phyloP scores from a whole-genome alignment of 176 grass and related monocot species.

The Triticum turgidum region DNA sequence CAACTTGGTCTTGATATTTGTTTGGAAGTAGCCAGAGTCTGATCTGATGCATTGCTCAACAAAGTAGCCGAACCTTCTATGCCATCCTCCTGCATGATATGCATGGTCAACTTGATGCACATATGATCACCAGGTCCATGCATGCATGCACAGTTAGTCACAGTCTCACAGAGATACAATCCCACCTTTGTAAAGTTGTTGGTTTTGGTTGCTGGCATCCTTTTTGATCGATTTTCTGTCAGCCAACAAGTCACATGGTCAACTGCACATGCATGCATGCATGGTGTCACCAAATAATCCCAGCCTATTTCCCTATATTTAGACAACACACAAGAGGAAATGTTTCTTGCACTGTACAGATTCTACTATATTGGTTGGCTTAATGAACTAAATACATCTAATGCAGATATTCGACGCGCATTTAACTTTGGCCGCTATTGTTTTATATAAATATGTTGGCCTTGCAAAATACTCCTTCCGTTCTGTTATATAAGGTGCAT shows the following conservation, averaged over 20 bases:
- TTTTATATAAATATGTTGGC: too few relatives aligned
- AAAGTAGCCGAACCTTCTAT: neutral
- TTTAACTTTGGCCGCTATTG: too few relatives aligned
- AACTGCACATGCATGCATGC: constrained; percentile 23
- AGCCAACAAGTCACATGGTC: neutral
- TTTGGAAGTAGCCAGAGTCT: too few relatives aligned
- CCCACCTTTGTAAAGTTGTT: neutral
- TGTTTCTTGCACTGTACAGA: neutral
- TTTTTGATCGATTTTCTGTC: neutral
- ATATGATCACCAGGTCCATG: neutral
- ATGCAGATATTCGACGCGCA: neutral
- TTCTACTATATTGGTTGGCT: too few relatives aligned
- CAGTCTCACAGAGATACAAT: neutral
- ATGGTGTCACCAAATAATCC: neutral
- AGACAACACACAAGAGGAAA: neutral
- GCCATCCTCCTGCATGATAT: neutral
- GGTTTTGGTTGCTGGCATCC: neutral
- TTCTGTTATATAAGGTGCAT: too few relatives aligned
- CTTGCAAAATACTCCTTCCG: too few relatives aligned
- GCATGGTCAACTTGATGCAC: neutral
- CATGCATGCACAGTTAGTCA: neutral
- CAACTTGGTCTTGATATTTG: neutral
- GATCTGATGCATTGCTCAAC: neutral
- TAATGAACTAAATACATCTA: too few relatives aligned
- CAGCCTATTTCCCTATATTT: neutral